Conservation (phyloP, 1,284 basidiomycete genomes). For the Ceratobasidium sp. region DNA sequence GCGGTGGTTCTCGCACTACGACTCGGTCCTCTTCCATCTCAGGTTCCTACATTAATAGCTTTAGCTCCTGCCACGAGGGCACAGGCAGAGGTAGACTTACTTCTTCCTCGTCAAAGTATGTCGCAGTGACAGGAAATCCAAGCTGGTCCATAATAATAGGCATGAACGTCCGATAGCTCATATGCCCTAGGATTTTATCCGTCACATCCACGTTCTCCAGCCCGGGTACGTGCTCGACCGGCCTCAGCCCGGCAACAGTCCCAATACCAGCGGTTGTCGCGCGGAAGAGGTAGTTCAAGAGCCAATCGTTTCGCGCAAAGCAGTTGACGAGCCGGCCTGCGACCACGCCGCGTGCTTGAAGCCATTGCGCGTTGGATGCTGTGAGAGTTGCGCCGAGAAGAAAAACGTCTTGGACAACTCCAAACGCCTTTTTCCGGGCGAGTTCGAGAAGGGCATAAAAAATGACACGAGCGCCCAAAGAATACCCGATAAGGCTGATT, state of each 20-base stretch:
- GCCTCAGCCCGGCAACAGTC: slow-evolving; percentile 87
- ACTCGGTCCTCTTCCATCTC: slow-evolving; percentile 76
- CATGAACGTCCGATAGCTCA: slow-evolving; percentile 94
- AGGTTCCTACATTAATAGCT: slow-evolving; percentile 61
- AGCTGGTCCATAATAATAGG: slow-evolving; percentile 88
- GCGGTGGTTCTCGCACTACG: slow-evolving; percentile 60
- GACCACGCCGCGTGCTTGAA: slow-evolving; percentile 79
- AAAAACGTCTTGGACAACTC: slow-evolving; percentile 93
- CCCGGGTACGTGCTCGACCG: slow-evolving; percentile 80
- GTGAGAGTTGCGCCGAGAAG: slow-evolving; percentile 89
- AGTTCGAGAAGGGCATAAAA: slow-evolving; percentile 94
- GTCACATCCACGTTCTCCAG: slow-evolving; percentile 95
- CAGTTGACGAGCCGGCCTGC: slow-evolving; percentile 90
- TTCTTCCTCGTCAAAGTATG: slow-evolving; percentile 91
- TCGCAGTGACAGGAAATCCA: slow-evolving; percentile 89
- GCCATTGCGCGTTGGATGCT: slow-evolving; percentile 77
- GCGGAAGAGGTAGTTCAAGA: slow-evolving; percentile 92
- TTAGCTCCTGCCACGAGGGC: neutral
- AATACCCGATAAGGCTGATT: slow-evolving; percentile 92
- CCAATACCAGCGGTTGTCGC: slow-evolving; percentile 88
- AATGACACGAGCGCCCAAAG: slow-evolving; percentile 89
- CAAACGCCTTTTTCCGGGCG: slow-evolving; percentile 82
- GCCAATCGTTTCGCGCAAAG: slow-evolving; percentile 91
- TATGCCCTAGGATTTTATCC: slow-evolving; percentile 90
- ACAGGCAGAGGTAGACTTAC: slow-evolving; percentile 53